Conservation (phyloP, 176 grass and related monocot species). For the Carex cristatella region DNA sequence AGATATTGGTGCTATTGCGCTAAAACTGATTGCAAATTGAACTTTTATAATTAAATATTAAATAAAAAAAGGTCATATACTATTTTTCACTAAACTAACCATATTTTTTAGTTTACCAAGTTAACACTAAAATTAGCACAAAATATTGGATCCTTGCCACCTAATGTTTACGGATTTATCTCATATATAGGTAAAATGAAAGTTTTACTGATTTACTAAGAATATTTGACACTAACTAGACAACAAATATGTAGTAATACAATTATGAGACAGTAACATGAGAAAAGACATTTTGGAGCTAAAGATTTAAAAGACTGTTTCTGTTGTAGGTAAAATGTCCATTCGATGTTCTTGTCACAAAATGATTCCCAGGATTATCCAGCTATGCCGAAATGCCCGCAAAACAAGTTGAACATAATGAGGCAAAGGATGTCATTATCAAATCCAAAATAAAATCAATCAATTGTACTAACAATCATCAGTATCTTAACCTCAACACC, state of each 20-base stretch:
- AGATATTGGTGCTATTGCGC: too few relatives aligned
- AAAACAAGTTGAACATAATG: neutral
- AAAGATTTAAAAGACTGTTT: conserved; percentile 8
- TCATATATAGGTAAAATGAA: neutral
- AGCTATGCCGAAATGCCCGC: neutral
- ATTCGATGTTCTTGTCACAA: conserved; percentile 15
- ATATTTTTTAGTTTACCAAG: neutral
- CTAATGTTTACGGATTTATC: neutral
- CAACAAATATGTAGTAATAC: neutral
- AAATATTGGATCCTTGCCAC: neutral
- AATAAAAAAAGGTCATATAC: neutral
- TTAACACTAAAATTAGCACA: neutral
- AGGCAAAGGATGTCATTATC: conserved; percentile 6
- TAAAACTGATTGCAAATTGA: neutral
- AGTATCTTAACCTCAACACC: neutral
- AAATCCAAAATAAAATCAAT: conserved; percentile 10
- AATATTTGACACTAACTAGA: conserved; percentile 1
- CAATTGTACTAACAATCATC: conserved; percentile 1
- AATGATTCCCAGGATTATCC: conserved; percentile 18
- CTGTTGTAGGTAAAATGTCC: conserved; percentile 19
- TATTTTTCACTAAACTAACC: neutral
- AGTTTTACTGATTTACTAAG: neutral
- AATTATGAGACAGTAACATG: neutral
- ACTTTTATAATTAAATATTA: neutral
- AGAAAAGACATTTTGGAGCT: conserved; percentile 20